Conservation (phyloP, 1,139 yeast genomes). For the Saccharomycopsis hybrid region DNA sequence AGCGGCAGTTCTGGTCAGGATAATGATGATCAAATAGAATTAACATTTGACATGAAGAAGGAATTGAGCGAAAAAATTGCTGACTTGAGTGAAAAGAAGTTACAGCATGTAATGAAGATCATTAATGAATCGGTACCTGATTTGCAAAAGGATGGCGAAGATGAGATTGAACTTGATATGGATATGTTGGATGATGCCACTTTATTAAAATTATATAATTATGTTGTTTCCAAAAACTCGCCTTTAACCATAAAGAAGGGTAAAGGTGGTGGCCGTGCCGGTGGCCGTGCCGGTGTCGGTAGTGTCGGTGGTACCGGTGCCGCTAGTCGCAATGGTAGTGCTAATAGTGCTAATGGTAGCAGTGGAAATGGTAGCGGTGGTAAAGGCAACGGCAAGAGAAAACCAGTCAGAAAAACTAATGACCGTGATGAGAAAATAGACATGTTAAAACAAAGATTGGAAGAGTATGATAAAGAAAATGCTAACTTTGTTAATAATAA, state of each 20-base stretch:
- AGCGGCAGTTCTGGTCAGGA: too few species aligned
- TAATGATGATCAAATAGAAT: conserved; percentile 37
- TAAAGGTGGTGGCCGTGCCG: conserved; percentile 21
- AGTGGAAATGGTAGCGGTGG: conserved; percentile 33
- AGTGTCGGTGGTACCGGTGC: too few species aligned
- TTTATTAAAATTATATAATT: conserved; percentile 70
- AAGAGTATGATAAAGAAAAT: conserved; percentile 57
- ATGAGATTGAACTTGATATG: conserved; percentile 92
- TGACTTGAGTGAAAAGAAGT: conserved; percentile 65
- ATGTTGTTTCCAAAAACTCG: conserved; percentile 28
- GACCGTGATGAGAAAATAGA: conserved; percentile 78
- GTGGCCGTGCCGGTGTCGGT: too few species aligned
- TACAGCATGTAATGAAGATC: conserved; percentile 77
- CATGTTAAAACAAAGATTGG: conserved; percentile 74
- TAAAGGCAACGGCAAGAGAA: conserved; percentile 33
- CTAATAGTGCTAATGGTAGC: conserved; percentile 27
- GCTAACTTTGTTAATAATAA: conserved; percentile 29
- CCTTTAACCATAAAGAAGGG: conserved; percentile 9
- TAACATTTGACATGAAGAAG: conserved; percentile 94
- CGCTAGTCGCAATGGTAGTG: too few species aligned
- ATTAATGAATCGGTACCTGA: conserved; percentile 87
- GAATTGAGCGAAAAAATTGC: conserved; percentile 85
- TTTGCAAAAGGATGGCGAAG: conserved; percentile 61
- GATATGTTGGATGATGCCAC: conserved; percentile 87
- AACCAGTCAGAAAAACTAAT: conserved; percentile 20